Evolutionary conservation across 163 green algal genomes (phyloP).

Genomic region (Picocystis sp.): DNA sequence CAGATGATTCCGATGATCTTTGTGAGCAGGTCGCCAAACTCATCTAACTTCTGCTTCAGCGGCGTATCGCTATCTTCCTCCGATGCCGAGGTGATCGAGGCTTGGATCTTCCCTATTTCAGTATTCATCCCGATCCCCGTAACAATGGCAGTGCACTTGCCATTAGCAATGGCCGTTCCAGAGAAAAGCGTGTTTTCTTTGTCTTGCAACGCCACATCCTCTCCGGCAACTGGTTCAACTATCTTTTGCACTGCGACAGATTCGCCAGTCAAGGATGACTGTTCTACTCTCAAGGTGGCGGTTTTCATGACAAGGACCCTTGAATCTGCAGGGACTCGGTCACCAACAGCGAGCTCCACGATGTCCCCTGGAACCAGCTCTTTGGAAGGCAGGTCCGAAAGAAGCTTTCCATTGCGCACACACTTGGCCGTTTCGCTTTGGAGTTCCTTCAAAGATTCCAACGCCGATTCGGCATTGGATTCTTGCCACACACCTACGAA

Average conservation of each 20-base stretch:
- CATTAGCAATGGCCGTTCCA: slow-evolving; percentile 79
- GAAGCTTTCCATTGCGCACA: slow-evolving; percentile 46
- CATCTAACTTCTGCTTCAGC: slow-evolving; percentile 90
- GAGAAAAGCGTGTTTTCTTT: slow-evolving; percentile 91
- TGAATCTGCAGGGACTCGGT: slow-evolving; percentile 28
- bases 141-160: slow-evolving; percentile 34
- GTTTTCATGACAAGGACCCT: slow-evolving; percentile 34
- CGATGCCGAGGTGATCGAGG: slow-evolving; percentile 39
- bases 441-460: slow-evolving; percentile 95
- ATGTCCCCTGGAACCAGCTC: slow-evolving; percentile 95
- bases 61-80: slow-evolving; percentile 84
- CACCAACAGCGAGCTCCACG: slow-evolving; percentile 75
- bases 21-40: slow-evolving; percentile 87
- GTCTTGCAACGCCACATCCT: slow-evolving; percentile 28
- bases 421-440: slow-evolving; percentile 63
- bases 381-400: slow-evolving; percentile 57
- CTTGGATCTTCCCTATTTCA: slow-evolving; percentile 95
- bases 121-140: slow-evolving; percentile 77
- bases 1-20: slow-evolving; percentile 87
- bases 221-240: slow-evolving; percentile 21
- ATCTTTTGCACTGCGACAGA: slow-evolving; percentile 41
- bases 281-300: slow-evolving; percentile 73
- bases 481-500: slow-evolving; percentile 97
- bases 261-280: slow-evolving; percentile 89
- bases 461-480: slow-evolving; percentile 80